Conservation (phyloP, 2,329 filamentous ascomycete genomes). For the Myriosclerotinia duriaeana region DNA sequence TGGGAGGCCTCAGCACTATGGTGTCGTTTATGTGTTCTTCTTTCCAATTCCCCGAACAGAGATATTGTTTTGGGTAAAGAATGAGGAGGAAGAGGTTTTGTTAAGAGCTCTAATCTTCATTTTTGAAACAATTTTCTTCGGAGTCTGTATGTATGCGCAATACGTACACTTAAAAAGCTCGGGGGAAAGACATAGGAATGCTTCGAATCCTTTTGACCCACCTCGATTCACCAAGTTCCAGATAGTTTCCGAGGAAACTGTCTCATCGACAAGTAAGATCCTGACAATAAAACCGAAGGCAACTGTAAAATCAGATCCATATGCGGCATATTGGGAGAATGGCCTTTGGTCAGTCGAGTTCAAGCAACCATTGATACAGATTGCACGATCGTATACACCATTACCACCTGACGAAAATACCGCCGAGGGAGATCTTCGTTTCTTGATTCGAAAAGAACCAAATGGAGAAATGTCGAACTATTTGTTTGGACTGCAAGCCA, state of each 20-base stretch:
- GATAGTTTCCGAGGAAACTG: slow-evolving; percentile 58
- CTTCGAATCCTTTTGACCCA: slow-evolving; percentile 50
- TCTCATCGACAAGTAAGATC: slow-evolving; percentile 68
- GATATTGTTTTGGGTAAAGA: neutral
- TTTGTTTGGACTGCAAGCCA: slow-evolving; percentile 62
- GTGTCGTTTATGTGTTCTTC: neutral
- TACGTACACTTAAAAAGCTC: no score
- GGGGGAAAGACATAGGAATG: neutral
- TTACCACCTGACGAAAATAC: slow-evolving; percentile 56
- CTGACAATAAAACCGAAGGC: slow-evolving; percentile 58
- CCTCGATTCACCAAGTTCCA: slow-evolving; percentile 65
- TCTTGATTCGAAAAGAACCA: slow-evolving; percentile 75
- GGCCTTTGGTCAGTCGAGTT: slow-evolving; percentile 88
- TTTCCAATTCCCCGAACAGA: slow-evolving; percentile 10
- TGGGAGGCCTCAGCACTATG: neutral
- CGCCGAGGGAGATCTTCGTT: slow-evolving; percentile 54
- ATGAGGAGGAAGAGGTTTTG: neutral
- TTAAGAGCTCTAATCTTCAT: neutral
- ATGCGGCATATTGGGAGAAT: slow-evolving; percentile 53
- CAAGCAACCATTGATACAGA: slow-evolving; percentile 92
- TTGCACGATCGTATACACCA: slow-evolving; percentile 87
- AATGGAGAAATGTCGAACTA: slow-evolving; percentile 86
- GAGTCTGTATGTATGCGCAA: neutral
- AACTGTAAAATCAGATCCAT: slow-evolving; percentile 34
- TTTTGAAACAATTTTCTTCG: neutral